Conservation (phyloP, 2,329 filamentous ascomycete species). For the Diplodia scrobiculata region DNA sequence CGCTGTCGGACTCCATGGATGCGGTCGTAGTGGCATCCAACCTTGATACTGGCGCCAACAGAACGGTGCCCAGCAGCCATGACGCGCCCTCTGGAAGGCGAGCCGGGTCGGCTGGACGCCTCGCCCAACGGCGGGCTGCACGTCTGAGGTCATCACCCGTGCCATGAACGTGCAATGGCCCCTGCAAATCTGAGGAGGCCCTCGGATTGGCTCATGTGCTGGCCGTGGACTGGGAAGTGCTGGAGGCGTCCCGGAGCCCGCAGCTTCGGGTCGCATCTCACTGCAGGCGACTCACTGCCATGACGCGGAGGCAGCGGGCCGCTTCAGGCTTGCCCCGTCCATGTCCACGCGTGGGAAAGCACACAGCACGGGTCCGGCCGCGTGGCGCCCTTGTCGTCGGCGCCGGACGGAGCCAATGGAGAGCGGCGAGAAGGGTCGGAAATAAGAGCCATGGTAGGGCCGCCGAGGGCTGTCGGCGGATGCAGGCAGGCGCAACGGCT, state of each 20-base stretch:
- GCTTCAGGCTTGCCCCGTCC: neutral
- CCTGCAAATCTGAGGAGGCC: neutral
- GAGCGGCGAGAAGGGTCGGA: neutral
- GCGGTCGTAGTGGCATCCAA: too few species aligned
- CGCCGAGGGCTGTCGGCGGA: neutral
- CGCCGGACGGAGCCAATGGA: neutral
- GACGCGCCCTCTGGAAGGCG: neutral
- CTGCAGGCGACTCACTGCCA: constrained; percentile 2
- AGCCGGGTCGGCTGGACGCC: neutral
- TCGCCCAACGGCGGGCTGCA: neutral
- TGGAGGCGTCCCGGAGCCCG: neutral
- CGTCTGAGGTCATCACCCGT: constrained; percentile 11
- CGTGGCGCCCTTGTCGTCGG: neutral
- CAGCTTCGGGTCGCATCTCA: constrained; percentile 2
- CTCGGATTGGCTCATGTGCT: neutral
- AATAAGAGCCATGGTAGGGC: constrained; percentile 1
- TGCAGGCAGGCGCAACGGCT: constrained; percentile 4
- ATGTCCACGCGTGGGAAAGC: neutral
- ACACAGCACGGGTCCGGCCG: neutral
- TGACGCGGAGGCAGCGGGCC: neutral
- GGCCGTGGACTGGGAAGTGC: neutral
- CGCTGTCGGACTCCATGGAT: neutral
- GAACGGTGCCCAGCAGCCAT: neutral
- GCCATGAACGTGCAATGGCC: neutral
- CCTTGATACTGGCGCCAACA: too few species aligned